A percentile compares a stretch with the other conserved stretches of the same genome.
Conservation (phyloP, 768 basidiomycete genomes). For the Podaxis pistillaris region DNA sequence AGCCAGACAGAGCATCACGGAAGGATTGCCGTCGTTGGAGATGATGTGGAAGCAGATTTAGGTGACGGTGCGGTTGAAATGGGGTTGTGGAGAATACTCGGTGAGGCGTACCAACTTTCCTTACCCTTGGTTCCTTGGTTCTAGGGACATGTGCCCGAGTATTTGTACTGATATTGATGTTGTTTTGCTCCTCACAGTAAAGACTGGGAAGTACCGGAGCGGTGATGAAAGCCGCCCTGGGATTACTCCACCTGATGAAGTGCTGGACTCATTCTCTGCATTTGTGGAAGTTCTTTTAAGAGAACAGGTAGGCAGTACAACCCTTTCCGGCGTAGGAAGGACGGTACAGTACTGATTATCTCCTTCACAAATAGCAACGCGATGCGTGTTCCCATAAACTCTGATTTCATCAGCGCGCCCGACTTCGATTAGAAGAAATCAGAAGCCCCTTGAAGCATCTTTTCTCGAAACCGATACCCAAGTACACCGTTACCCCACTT, state of each 20-base stretch:
- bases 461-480: neutral
- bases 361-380: neutral
- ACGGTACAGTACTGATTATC: neutral
- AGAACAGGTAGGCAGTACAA: neutral
- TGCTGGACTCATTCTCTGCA: constrained; percentile 50
- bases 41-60: constrained; percentile 64
- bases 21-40: constrained; percentile 57
- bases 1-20: constrained; percentile 19
- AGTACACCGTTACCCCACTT: neutral
- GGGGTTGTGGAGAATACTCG: constrained; percentile 61
- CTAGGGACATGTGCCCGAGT: neutral
- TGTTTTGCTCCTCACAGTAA: constrained; percentile 36
- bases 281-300: constrained; percentile 48
- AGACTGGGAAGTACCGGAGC: constrained; percentile 66
- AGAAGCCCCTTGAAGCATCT: neutral
- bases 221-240: constrained; percentile 51
- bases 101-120: constrained; percentile 32
- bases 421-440: neutral
- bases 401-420: neutral
- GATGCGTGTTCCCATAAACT: neutral
- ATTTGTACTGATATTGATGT: constrained; percentile 11
- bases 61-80: constrained; percentile 61
- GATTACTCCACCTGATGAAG: constrained; percentile 46
- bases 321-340: no score
- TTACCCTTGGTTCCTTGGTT: neutral